These are phyloP conservation scores for Gossypioides kirkii DNA, from an alignment of 345 rosid species.

Conservation along the genomic window DNA sequence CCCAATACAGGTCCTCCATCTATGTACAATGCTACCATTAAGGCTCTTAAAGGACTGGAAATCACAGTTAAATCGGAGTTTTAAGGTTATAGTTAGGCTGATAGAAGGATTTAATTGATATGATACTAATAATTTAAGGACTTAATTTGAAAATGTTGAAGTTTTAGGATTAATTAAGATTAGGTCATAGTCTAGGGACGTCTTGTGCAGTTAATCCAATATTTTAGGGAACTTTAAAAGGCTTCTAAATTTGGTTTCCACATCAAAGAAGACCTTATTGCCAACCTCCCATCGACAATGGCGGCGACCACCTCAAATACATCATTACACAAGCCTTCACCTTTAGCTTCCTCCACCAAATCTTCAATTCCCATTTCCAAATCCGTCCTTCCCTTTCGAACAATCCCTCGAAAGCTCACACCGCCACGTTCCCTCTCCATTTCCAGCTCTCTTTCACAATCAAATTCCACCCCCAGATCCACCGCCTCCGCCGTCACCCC, in stretches of 20 bases:
- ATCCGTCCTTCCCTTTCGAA: neutral
- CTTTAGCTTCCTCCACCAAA: neutral
- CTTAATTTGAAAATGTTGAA: too few species aligned
- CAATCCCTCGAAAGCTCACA: neutral
- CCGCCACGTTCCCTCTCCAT: neutral
- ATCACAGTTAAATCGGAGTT: slow-evolving; percentile 54
- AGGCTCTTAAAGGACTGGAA: slow-evolving; percentile 60
- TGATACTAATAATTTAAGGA: too few species aligned
- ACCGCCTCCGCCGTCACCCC: neutral
- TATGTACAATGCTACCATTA: slow-evolving; percentile 51
- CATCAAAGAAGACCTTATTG: too few species aligned
- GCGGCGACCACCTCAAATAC: neutral
- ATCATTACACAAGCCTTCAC: neutral
- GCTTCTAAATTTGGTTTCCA: too few species aligned
- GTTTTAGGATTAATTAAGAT: too few species aligned
- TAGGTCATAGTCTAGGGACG: too few species aligned
- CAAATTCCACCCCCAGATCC: neutral
- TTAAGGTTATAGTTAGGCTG: slow-evolving; percentile 34
- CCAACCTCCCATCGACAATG: neutral
- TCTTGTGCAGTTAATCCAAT: too few species aligned
- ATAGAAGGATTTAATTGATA: too few species aligned
- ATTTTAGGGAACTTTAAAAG: too few species aligned
- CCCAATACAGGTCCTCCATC: slow-evolving; percentile 64
- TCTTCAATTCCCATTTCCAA: slow-evolving; percentile 18
- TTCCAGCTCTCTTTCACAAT: neutral